Percentiles rank a stretch among this genome's conserved stretches.
Conservation (phyloP, 768 basidiomycete genomes). For the Amanita muscaria region DNA sequence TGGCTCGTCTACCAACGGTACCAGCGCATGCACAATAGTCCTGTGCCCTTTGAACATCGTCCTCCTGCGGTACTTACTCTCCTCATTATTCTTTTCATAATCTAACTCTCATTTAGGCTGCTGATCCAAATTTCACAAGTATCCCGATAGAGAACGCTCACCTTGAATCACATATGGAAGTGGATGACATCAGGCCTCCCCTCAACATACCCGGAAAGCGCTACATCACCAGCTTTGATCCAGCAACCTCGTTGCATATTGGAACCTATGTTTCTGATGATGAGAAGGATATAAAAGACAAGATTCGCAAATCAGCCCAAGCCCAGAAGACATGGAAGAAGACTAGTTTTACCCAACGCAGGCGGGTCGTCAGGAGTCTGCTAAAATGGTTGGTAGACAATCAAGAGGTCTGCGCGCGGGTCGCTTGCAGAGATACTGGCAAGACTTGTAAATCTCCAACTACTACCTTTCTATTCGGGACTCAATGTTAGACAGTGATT, state of each 20-base stretch:
- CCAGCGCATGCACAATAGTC: conserved; percentile 63
- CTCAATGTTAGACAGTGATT: conserved; percentile 57
- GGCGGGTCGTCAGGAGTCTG: conserved; percentile 78
- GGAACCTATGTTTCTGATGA: conserved; percentile 71
- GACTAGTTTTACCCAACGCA: conserved; percentile 70
- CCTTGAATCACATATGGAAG: conserved; percentile 56
- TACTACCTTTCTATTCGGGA: too few species aligned
- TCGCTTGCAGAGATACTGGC: conserved; percentile 90
- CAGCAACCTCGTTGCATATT: conserved; percentile 78
- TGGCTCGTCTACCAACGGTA: conserved; percentile 72
- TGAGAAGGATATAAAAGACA: conserved; percentile 58
- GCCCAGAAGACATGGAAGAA: conserved; percentile 71
- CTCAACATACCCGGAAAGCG: conserved; percentile 37
- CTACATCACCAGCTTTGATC: conserved; percentile 90
- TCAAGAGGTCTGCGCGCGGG: conserved; percentile 75
- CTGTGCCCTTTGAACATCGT: conserved; percentile 55
- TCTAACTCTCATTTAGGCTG: conserved; percentile 30
- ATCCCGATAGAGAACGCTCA: conserved; percentile 46
- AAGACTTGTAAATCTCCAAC: conserved; percentile 76
- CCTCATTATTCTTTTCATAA: conserved; percentile 2
- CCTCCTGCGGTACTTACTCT: conserved; percentile 42
- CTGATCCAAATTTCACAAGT: conserved; percentile 50
- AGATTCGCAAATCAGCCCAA: conserved; percentile 52
- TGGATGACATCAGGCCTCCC: conserved; percentile 45
- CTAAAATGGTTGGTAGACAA: conserved; percentile 91